Base-by-base conservation (phyloP, 352 stramenopile genomes). In the Globisporangium barbulae region DNA sequence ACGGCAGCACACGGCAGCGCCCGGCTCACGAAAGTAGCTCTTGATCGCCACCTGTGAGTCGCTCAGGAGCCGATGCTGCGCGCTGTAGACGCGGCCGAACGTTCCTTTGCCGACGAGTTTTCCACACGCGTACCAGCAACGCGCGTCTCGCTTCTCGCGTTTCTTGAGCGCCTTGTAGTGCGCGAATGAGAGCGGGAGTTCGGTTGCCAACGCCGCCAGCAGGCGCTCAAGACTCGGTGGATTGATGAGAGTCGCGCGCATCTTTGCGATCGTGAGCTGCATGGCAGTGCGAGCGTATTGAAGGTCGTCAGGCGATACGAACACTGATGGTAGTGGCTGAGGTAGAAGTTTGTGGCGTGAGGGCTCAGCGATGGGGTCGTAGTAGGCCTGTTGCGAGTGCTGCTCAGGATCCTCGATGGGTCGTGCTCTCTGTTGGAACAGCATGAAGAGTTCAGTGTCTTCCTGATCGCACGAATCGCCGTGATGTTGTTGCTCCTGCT, bases 11-110 rank as follows among this genome's bases (percentile, higher is more conserved):
- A 73, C 69, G 17, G 45, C 59, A 10, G 73, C 67, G n/a, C 68
- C 68, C 44, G 72, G 63, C 13, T 79, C 70, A 44, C 81, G 71
- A 9, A 63, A 65, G 68, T 91, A 91, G 35, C 72, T 87, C 67
- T 91, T 91, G 59, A 91, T 81, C 10, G 80, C 80, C 5, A 91
- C 82, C 4, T 53, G 48, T 0, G 70, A 72, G 9, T 53, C 62
- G 53, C 67, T 84, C 19, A 89, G 47, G 9, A 89, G 48, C 9
- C 78, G 72, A 28, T 91, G 80, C 7, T 52, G 68, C 22, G 68
- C 82, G 15, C 72, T 52, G 33, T 73, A 71, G 15, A 91, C 77
- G 35, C 74, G 69, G 5, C 78, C 80, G 44, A 89, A 91, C 0
- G 82, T 82, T 2, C 80, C 82, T 35, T 67, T 69, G 7, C 73